phyloP scores from a whole-genome alignment of 2,329 filamentous ascomycete genomes.

The Aureobasidium sp. region DNA sequence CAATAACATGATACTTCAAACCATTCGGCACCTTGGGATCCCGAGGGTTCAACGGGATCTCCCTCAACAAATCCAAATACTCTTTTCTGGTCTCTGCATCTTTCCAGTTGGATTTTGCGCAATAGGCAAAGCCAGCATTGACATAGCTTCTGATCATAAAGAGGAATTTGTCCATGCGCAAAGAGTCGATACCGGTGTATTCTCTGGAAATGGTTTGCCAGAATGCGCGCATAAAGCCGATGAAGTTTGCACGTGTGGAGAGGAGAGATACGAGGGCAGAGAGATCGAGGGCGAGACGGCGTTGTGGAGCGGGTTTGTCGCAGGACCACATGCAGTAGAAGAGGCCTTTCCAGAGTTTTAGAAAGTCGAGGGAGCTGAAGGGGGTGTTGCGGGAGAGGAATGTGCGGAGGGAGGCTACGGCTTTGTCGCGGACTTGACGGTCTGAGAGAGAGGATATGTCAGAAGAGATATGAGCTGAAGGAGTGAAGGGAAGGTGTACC shows the following conservation, averaged over 20 bases:
- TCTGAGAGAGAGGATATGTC: conserved; percentile 49
- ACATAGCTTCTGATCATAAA: conserved; percentile 73
- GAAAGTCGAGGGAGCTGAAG: conserved; percentile 60
- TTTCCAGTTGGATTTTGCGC: conserved; percentile 32
- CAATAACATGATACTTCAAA: conserved; percentile 74
- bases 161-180: conserved; percentile 81
- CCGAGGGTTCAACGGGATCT: conserved; percentile 36
- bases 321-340: conserved; percentile 89
- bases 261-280: conserved; percentile 59
- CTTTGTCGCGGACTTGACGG: conserved; percentile 23
- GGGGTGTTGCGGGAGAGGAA: conserved; percentile 60
- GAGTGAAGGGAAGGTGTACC: conserved; percentile 57
- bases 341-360: conserved; percentile 91
- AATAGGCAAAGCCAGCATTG: conserved; percentile 53
- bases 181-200: conserved; percentile 42
- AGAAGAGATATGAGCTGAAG: conserved; percentile 39
- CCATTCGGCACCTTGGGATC: conserved; percentile 66
- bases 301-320: conserved; percentile 80
- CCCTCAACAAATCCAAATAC: conserved; percentile 40
- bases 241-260: conserved; percentile 29
- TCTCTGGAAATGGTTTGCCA: conserved; percentile 44
- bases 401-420: conserved; percentile 64
- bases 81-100: conserved; percentile 29
- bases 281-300: conserved; percentile 70
- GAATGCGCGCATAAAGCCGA: conserved; percentile 40